Conservation (phyloP, 768 basidiomycete species). For the Hericium rajendrae region DNA sequence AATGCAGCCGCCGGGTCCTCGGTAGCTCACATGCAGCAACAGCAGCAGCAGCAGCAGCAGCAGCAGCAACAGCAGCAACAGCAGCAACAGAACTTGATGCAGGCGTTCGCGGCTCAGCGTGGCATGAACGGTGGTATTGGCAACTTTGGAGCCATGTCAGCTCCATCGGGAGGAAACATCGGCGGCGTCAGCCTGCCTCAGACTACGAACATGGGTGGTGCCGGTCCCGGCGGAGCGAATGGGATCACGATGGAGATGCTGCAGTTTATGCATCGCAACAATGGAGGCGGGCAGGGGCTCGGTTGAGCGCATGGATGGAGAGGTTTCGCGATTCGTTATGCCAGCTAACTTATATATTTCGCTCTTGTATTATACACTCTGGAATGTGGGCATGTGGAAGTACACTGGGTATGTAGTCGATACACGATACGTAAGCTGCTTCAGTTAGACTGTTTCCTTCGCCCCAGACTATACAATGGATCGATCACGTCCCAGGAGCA, state of each 20-base stretch:
- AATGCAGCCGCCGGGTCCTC: background rate
- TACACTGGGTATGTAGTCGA: background rate
- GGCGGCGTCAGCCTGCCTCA: conserved; percentile 6
- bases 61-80: conserved; percentile 3
- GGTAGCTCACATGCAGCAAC: background rate
- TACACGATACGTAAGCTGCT: background rate
- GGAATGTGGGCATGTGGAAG: background rate
- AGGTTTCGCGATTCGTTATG: too few species aligned
- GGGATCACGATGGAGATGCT: conserved; percentile 7
- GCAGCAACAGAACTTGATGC: conserved; percentile 1
- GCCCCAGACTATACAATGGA: too few species aligned
- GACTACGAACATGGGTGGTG: conserved; percentile 1
- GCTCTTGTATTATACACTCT: background rate
- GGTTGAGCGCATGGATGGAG: background rate
- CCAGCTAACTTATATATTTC: background rate
- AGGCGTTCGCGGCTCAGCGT: conserved; percentile 3
- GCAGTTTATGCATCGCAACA: conserved; percentile 10
- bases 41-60: conserved; percentile 2
- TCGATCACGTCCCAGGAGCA: conserved; percentile 28
- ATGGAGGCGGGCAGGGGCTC: conserved; percentile 6
- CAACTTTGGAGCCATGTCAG: background rate
- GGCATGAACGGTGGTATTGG: background rate
- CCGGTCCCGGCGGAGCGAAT: background rate
- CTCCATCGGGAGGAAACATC: background rate
- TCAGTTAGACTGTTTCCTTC: background rate